Evolutionary conservation across 164 flowering plant genomes (phyloP).

Genomic region (Vitis labrusca): DNA sequence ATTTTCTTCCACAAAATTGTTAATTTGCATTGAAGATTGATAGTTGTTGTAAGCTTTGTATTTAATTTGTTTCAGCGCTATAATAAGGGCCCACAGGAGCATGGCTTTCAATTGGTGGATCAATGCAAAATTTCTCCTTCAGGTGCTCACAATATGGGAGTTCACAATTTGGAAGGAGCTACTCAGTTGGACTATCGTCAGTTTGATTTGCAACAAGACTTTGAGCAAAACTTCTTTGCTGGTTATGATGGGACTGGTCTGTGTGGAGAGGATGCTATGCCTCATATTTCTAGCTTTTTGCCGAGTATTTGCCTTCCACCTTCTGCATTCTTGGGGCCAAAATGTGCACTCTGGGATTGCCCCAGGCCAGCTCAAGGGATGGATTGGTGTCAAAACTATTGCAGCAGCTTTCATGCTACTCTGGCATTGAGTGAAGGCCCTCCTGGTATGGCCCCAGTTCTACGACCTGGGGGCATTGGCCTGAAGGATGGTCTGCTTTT

Average conservation of each 20-base stretch:
- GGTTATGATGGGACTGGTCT: slow-evolving; percentile 36
- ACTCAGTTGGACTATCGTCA: slow-evolving; percentile 54
- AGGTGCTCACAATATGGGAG: slow-evolving; percentile 31
- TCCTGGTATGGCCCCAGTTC: slow-evolving; percentile 89
- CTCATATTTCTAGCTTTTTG: slow-evolving; percentile 43
- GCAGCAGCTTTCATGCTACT: slow-evolving; percentile 82
- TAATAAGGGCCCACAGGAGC: slow-evolving; percentile 49
- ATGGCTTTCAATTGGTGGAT: slow-evolving; percentile 45
- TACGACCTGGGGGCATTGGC: slow-evolving; percentile 97
- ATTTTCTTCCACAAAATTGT: no score
- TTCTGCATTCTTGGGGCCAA: slow-evolving; percentile 95
- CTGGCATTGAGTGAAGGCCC: slow-evolving; percentile 90
- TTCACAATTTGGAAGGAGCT: slow-evolving; percentile 37
- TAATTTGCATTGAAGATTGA: no score
- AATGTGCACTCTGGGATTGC: slow-evolving; percentile 99
- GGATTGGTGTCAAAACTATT: slow-evolving; percentile 83
- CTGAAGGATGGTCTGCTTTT: slow-evolving; percentile 91
- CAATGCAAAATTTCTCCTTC: slow-evolving; percentile 50
- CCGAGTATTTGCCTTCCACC: slow-evolving; percentile 79
- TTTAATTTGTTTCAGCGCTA: slow-evolving; percentile 43
- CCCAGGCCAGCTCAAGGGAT: slow-evolving; percentile 88
- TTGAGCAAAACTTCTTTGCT: slow-evolving; percentile 43
- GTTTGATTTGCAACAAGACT: slow-evolving; percentile 62
- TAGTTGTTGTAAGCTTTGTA: not conserved
- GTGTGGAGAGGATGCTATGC: slow-evolving; percentile 43